A percentile compares a stretch with the other conserved stretches of the same genome.
Evolutionary conservation across 1,139 yeast genomes (phyloP).

Genomic region (Geotrichum siamense): DNA sequence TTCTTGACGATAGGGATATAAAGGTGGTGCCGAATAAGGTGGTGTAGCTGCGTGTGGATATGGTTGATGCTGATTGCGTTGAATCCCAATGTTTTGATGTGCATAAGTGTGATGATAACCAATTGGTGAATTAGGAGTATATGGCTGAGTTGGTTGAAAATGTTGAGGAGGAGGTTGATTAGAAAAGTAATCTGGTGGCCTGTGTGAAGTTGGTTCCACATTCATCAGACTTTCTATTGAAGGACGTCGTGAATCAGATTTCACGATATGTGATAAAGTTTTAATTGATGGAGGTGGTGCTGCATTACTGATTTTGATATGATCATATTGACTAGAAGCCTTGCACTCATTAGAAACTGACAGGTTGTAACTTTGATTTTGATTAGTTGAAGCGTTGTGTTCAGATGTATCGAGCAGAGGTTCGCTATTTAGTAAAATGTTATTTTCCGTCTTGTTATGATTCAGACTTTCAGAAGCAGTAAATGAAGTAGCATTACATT

Average conservation of each 20-base stretch:
- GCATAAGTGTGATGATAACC: background rate
- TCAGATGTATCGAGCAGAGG: too few species aligned
- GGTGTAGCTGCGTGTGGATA: conserved; percentile 1
- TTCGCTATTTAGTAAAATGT: too few species aligned
- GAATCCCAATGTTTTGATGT: background rate
- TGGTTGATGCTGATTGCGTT: background rate
- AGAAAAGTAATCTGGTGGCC: background rate
- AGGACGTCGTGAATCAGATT: background rate
- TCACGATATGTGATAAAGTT: background rate
- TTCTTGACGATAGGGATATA: background rate
- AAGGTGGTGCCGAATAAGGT: background rate
- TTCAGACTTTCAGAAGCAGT: background rate
- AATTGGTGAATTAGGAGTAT: background rate
- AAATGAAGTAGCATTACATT: too few species aligned
- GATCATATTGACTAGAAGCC: too few species aligned
- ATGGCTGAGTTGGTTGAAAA: background rate
- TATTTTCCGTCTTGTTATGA: background rate
- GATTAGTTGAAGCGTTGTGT: background rate
- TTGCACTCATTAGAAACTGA: too few species aligned
- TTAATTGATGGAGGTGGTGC: background rate
- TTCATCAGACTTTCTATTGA: background rate
- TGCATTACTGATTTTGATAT: background rate
- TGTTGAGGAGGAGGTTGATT: background rate
- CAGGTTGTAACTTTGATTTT: too few species aligned
- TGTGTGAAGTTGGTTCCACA: background rate